Evolutionary conservation across 192 early-diverging fungal species (phyloP).

Genomic region (Entomortierella lignicola): DNA sequence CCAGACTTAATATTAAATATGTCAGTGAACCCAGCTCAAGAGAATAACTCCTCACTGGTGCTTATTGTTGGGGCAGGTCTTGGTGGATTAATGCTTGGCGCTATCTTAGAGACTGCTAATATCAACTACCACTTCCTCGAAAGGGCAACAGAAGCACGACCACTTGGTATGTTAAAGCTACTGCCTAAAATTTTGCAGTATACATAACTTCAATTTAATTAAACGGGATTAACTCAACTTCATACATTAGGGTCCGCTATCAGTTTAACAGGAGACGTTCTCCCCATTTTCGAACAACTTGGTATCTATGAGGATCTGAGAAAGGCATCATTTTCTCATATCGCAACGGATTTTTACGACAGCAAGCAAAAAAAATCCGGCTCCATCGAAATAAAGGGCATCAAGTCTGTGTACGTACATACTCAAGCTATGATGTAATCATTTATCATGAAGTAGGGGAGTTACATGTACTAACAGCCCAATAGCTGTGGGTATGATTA

Average conservation of each 20-base stretch:
- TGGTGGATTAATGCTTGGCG: background rate
- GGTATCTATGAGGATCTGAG: background rate
- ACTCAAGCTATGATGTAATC: no score
- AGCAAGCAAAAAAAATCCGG: no score
- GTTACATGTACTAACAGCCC: no score
- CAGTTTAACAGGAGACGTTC: background rate
- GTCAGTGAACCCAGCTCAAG: no score
- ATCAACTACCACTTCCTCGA: background rate
- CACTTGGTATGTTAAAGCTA: background rate
- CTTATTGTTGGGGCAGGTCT: constrained; percentile 4
- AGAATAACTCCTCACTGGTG: no score
- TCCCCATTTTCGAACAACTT: background rate
- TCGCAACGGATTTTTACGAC: background rate
- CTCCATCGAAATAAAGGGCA: no score
- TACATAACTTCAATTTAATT: background rate
- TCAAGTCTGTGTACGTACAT: no score
- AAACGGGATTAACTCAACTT: background rate
- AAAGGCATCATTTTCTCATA: background rate
- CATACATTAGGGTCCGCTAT: background rate
- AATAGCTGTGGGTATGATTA: background rate
- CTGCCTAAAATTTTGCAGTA: no score
- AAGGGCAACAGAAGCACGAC: background rate
- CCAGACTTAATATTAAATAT: no score
- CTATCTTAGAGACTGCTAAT: background rate
- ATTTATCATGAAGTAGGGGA: no score